A percentile compares a stretch with the other conserved stretches of the same genome.
These are phyloP conservation scores for Macrolepiota dolichaula DNA, from an alignment of 768 basidiomycete species.

Conservation along the genomic window DNA sequence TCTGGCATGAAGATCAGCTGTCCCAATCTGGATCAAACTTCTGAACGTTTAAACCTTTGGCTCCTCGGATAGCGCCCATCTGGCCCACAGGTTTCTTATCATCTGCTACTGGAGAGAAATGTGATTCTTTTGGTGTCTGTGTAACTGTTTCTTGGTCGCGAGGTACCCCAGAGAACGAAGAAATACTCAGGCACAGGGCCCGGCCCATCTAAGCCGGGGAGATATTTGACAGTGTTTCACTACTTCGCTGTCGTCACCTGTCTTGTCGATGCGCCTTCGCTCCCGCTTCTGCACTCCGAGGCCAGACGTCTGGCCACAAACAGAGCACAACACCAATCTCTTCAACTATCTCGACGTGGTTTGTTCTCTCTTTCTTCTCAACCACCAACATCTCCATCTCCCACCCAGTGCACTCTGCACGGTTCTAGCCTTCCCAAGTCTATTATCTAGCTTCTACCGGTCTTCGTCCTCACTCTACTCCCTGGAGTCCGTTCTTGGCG, in stretches of 20 bases:
- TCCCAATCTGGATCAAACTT: background rate
- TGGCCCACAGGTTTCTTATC: background rate
- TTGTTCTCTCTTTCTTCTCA: conserved; percentile 6
- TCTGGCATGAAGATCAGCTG: conserved; percentile 5
- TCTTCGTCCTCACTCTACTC: background rate
- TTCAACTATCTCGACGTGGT: background rate
- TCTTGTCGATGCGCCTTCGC: conserved; percentile 10
- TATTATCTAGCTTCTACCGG: conserved; percentile 8
- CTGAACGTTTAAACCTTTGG: background rate
- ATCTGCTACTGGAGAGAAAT: background rate
- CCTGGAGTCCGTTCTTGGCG: background rate
- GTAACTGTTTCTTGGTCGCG: background rate
- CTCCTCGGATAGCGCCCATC: conserved; percentile 3
- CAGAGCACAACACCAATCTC: conserved; percentile 1
- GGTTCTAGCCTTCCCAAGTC: conserved; percentile 6
- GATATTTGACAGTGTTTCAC: background rate
- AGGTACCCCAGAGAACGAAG: background rate
- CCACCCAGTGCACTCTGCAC: background rate
- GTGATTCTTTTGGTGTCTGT: background rate
- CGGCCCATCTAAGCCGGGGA: background rate
- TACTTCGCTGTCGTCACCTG: conserved; percentile 12
- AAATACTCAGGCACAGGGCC: background rate
- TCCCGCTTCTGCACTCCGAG: background rate
- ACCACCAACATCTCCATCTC: conserved; percentile 11
- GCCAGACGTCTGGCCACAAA: conserved; percentile 1